Evolutionary conservation across 2,329 filamentous ascomycete genomes (phyloP).

Genomic region (Mariannaea elegans): DNA sequence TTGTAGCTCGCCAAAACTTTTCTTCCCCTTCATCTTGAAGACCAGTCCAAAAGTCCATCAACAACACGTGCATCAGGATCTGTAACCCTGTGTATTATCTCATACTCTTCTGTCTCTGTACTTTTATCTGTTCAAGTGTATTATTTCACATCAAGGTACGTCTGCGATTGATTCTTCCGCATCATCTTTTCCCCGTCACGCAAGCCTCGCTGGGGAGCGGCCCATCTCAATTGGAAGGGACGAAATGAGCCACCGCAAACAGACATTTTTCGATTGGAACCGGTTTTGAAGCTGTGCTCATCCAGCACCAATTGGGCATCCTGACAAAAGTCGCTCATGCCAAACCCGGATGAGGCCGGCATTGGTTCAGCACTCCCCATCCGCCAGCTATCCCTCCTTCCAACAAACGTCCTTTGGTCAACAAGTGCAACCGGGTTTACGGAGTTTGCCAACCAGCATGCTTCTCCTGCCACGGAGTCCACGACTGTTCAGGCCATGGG

Average conservation of each 20-base stretch:
- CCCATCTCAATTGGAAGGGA: slow-evolving; percentile 12
- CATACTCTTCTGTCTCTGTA: slow-evolving; percentile 26
- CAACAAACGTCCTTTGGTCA: slow-evolving; percentile 17
- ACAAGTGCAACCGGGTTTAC: slow-evolving; percentile 26
- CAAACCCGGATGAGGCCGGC: slow-evolving; percentile 27
- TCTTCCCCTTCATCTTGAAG: slow-evolving; percentile 36
- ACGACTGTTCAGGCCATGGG: slow-evolving; percentile 29
- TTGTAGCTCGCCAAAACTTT: slow-evolving; percentile 42
- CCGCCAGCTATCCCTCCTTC: slow-evolving; percentile 14
- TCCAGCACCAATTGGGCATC: slow-evolving; percentile 30
- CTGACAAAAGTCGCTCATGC: slow-evolving; percentile 25
- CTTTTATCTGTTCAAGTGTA: slow-evolving; percentile 29
- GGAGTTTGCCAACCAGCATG: slow-evolving; percentile 25
- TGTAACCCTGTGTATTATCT: slow-evolving; percentile 28
- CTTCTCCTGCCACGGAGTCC: slow-evolving; percentile 26
- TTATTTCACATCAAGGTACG: slow-evolving; percentile 37
- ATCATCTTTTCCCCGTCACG: slow-evolving; percentile 28
- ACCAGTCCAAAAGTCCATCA: slow-evolving; percentile 37
- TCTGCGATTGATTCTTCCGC: slow-evolving; percentile 26
- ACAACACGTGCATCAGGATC: slow-evolving; percentile 31
- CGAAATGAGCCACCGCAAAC: slow-evolving; percentile 20
- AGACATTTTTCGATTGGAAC: slow-evolving; percentile 21
- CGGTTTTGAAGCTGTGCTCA: background rate
- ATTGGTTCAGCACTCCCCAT: slow-evolving; percentile 20
- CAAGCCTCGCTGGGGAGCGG: slow-evolving; percentile 18